These are phyloP conservation scores for Scopulariopsis brevicaulis DNA, from an alignment of 2,329 filamentous ascomycete genomes.

Conservation along the genomic window DNA sequence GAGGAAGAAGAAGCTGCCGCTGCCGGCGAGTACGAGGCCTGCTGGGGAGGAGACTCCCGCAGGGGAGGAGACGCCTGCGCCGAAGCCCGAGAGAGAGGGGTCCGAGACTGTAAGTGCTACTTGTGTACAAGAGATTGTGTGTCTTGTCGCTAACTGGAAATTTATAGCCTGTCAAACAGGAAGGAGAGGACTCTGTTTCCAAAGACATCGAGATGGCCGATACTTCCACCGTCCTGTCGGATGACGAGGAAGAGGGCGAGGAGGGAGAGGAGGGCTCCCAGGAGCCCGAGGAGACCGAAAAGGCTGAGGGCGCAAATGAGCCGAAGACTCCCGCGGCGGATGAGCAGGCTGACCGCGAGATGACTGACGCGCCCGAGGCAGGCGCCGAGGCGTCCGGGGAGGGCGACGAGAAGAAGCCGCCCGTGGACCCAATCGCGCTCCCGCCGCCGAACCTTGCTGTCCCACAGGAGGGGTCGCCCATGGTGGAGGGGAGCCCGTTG, in stretches of 20 bases:
- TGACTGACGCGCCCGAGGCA: conserved; percentile 6
- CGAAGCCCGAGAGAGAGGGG: conserved; percentile 24
- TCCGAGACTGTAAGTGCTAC: conserved; percentile 19
- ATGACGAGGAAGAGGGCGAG: conserved; percentile 33
- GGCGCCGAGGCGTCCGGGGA: conserved; percentile 13
- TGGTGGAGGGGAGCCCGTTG: conserved; percentile 37
- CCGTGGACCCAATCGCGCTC: conserved; percentile 18
- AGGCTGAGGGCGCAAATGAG: conserved; percentile 27
- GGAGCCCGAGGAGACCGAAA: conserved; percentile 31
- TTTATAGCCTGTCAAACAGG: conserved; percentile 25
- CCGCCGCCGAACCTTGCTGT: conserved; percentile 17
- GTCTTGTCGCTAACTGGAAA: neutral
- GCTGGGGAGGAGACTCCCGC: conserved; percentile 20
- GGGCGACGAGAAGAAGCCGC: conserved; percentile 10
- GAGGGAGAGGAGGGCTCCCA: conserved; percentile 34
- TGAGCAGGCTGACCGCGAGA: conserved; percentile 8
- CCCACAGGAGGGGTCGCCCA: conserved; percentile 16
- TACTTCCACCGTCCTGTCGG: conserved; percentile 29
- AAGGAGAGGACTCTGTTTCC: conserved; percentile 30
- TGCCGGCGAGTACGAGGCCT: conserved; percentile 21
- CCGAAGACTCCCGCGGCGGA: conserved; percentile 2
- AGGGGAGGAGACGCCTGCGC: conserved; percentile 16
- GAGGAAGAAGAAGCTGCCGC: conserved; percentile 56
- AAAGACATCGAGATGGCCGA: conserved; percentile 44
- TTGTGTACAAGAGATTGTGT: conserved; percentile 10